Evolutionary conservation across 2,329 filamentous ascomycete species (phyloP), one percentile per base, ranked within the genome.

Genomic region (Fusarium verrucosum): DNA sequence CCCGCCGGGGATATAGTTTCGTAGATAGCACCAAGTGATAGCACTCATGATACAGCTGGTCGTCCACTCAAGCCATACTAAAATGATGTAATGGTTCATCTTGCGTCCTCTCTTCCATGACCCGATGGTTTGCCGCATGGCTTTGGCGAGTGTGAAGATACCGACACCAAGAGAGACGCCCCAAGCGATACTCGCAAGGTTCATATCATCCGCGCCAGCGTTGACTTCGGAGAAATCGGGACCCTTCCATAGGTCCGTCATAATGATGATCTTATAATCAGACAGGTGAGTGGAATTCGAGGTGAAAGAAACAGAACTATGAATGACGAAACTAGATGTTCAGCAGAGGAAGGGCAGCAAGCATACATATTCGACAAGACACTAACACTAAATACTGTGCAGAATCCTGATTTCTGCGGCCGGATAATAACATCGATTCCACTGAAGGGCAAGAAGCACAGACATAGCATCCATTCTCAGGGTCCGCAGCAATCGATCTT

Each of bases 141-240:
- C 69, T 53, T 73, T 73, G 26, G 55, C 43, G 13, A 61, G 64
- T 1, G 68, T 70, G 33, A 73, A 73, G n/a, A 73, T 45, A 6
- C 65, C 71, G 2, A 73, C 55, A 6, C 69, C 70, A 2, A 73
- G 63, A 13, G 71, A 71, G 9, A 73, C 45, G 4, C 71, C 71
- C 68, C 68, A 73, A 14, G 70, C 63, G 16, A 73, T 73, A n/a
- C 66, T 70, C 16, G 71, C 71, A 42, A 71, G 66, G 6, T 70
- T 71, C 72, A 71, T 69, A 23, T 73, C 71, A 60, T 62, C 61
- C 13, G 44, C 25, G 10, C 58, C 68, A 0, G 70, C 66, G 3
- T 53, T 35, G 42, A 64, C 46, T 14, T 45, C 41, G 13, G 20
- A 14, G 26, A 65, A 72, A 10, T 36, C 36, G 1, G 56, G 47